Percentiles rank a stretch among this genome's conserved stretches.
These are phyloP conservation scores for Cronartium quercuum DNA, from an alignment of 1,284 basidiomycete genomes.

Conservation along the genomic window DNA sequence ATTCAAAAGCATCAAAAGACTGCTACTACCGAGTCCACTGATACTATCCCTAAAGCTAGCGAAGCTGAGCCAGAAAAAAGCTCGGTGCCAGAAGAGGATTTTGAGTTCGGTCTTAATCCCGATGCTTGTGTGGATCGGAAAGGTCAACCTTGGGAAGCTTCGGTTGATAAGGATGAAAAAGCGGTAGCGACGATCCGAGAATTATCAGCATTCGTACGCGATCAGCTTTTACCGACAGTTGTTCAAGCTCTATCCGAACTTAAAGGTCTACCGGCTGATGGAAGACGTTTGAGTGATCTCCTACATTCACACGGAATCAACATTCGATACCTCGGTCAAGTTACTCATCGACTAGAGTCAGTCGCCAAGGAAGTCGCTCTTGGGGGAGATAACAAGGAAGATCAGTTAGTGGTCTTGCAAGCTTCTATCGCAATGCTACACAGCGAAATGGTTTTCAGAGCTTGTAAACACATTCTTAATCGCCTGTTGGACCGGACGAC, in stretches of 20 bases:
- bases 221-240: conserved; percentile 52
- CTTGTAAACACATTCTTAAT: conserved; percentile 55
- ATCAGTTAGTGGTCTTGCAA: conserved; percentile 14
- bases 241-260: conserved; percentile 54
- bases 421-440: conserved; percentile 44
- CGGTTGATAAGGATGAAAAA: conserved; percentile 51
- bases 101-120: conserved; percentile 56
- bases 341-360: conserved; percentile 34
- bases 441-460: conserved; percentile 58
- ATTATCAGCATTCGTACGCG: conserved; percentile 54
- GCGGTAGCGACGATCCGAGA: conserved; percentile 55
- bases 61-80: neutral
- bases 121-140: conserved; percentile 56
- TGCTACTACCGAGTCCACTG: conserved; percentile 4
- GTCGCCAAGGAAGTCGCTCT: conserved; percentile 1
- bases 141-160: conserved; percentile 44
- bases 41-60: neutral
- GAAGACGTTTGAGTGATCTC: conserved; percentile 53
- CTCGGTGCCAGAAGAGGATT: conserved; percentile 49
- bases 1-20: conserved; percentile 16
- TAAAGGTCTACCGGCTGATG: conserved; percentile 53
- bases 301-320: conserved; percentile 58
- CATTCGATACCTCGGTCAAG: conserved; percentile 50
- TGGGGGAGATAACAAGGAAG: conserved; percentile 11
- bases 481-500: conserved; percentile 49